phyloP scores from a whole-genome alignment of 2,329 filamentous ascomycete species.

The Colletotrichum tropicicola region DNA sequence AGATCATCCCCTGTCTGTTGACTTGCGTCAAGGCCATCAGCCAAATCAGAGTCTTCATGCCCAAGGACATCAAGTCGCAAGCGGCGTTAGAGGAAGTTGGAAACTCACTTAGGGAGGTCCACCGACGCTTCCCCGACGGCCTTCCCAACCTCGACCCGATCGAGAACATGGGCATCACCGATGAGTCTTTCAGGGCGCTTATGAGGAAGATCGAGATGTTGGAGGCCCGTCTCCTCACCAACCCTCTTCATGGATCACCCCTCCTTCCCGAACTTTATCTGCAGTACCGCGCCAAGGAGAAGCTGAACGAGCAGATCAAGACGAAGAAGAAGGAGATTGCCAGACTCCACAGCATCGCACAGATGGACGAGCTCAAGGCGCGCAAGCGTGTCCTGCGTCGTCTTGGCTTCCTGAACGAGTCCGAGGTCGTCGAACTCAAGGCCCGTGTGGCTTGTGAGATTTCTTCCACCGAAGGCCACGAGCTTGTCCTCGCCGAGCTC shows the following conservation, averaged over 20 bases:
- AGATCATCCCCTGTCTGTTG: slow-evolving; percentile 86
- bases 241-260: slow-evolving; percentile 91
- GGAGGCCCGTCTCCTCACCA: slow-evolving; percentile 87
- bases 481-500: slow-evolving; percentile 90
- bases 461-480: slow-evolving; percentile 88
- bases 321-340: slow-evolving; percentile 86
- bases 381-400: slow-evolving; percentile 94
- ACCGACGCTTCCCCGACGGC: slow-evolving; percentile 90
- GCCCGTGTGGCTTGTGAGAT: slow-evolving; percentile 98
- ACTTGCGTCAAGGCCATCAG: slow-evolving; percentile 87
- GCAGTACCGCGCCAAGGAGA: slow-evolving; percentile 84
- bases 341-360: slow-evolving; percentile 86
- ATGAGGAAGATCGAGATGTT: slow-evolving; percentile 96
- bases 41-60: slow-evolving; percentile 84
- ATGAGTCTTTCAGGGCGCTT: slow-evolving; percentile 92
- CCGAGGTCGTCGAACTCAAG: slow-evolving; percentile 95
- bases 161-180: slow-evolving; percentile 94
- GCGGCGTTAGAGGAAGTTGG: slow-evolving; percentile 74
- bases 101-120: slow-evolving; percentile 79
- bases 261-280: slow-evolving; percentile 86
- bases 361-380: slow-evolving; percentile 95
- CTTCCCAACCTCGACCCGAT: slow-evolving; percentile 90
- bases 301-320: slow-evolving; percentile 82
- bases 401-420: slow-evolving; percentile 94
- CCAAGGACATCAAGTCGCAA: slow-evolving; percentile 75